Percentiles rank a stretch among this genome's conserved stretches.
Conservation (phyloP, 2,329 filamentous ascomycete species). For the Aspergillus nomiae region DNA sequence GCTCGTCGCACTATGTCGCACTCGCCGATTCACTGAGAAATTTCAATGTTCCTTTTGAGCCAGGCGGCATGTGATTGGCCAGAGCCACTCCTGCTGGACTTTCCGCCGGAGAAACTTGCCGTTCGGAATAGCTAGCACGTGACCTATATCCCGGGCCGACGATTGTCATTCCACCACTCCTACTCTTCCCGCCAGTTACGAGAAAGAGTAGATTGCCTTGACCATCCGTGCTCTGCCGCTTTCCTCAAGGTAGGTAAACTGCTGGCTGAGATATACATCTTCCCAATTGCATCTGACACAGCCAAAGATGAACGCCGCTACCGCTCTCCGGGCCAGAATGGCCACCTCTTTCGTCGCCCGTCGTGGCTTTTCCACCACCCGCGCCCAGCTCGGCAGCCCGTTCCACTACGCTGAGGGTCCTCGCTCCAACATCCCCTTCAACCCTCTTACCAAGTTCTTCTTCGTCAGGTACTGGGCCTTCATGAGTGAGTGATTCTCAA, state of each 20-base stretch:
- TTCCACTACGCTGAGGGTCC: slow-evolving; percentile 99
- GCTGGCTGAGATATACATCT: slow-evolving; percentile 2
- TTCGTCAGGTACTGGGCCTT: slow-evolving; percentile 79
- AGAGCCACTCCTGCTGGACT: neutral
- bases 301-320: slow-evolving; percentile 74
- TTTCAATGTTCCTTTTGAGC: slow-evolving; percentile 32
- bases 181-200: slow-evolving; percentile 20
- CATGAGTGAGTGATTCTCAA: slow-evolving; percentile 58
- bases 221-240: slow-evolving; percentile 24
- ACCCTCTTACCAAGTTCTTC: slow-evolving; percentile 88
- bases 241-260: slow-evolving; percentile 35
- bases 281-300: slow-evolving; percentile 44
- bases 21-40: slow-evolving; percentile 28
- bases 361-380: slow-evolving; percentile 92
- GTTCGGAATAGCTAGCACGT: slow-evolving; percentile 13
- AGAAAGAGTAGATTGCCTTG: slow-evolving; percentile 16
- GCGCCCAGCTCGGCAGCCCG: slow-evolving; percentile 79
- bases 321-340: slow-evolving; percentile 63
- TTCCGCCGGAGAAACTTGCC: slow-evolving; percentile 25
- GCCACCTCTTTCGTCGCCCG: slow-evolving; percentile 73
- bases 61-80: slow-evolving; percentile 28
- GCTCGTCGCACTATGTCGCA: slow-evolving; percentile 17
- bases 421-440: slow-evolving; percentile 94
- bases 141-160: slow-evolving; percentile 12
- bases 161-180: slow-evolving; percentile 23